Evolutionary conservation across 106 monocot species (phyloP).

Genomic region (Allium fistulosum): DNA sequence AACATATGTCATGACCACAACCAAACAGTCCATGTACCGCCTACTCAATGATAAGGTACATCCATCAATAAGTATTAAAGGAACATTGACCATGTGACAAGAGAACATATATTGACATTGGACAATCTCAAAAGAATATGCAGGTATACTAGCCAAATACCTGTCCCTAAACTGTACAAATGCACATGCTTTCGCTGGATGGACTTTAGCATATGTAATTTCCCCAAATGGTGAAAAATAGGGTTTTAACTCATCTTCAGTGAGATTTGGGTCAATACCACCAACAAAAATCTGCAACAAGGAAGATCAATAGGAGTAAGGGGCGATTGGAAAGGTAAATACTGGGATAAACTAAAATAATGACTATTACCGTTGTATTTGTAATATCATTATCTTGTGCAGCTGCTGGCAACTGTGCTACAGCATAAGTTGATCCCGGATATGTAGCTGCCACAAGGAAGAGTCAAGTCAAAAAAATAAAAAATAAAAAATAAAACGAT

Average conservation of each 20-base stretch:
- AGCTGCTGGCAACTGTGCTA: slow-evolving; percentile 60
- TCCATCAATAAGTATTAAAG: slow-evolving; percentile 6
- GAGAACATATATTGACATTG: background rate
- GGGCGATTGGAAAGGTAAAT: background rate
- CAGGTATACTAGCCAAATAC: slow-evolving; percentile 18
- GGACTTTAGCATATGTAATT: slow-evolving; percentile 76
- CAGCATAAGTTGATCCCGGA: slow-evolving; percentile 51
- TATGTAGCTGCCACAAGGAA: slow-evolving; percentile 39
- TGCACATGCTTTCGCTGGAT: slow-evolving; percentile 84
- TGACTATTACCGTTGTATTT: slow-evolving; percentile 75
- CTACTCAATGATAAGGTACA: background rate
- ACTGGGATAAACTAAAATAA: background rate
- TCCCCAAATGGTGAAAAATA: slow-evolving; percentile 88
- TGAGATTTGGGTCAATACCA: slow-evolving; percentile 82
- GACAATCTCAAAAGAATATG: background rate
- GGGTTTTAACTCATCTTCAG: slow-evolving; percentile 82
- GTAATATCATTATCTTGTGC: slow-evolving; percentile 68
- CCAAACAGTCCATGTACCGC: background rate
- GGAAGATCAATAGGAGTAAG: background rate
- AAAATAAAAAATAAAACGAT: too few relatives aligned
- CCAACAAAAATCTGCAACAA: slow-evolving; percentile 92
- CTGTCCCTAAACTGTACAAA: slow-evolving; percentile 83
- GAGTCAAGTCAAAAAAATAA: too few relatives aligned
- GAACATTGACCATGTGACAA: slow-evolving; percentile 6
- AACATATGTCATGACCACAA: background rate